Evolutionary conservation across 1,284 basidiomycete species (phyloP), one percentile per base, ranked within the genome.

Genomic region (Cerioporus squamosus): DNA sequence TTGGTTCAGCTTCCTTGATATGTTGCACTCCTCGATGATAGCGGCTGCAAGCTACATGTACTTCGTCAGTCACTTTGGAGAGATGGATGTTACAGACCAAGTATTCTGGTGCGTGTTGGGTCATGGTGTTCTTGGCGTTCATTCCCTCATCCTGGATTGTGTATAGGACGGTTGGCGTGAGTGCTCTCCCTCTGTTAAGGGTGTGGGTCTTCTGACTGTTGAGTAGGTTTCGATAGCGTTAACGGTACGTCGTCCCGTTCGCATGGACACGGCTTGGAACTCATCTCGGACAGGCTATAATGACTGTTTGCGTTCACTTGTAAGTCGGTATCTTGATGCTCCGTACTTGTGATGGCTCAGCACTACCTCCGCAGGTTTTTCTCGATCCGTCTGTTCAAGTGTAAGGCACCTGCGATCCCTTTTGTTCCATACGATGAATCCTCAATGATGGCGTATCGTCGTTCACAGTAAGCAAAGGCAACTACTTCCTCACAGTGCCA

Each of bases 1-100:
- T 14, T 1, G 18, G 17, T 8, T n/a, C 42, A 70, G 68, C 46
- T 24, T 65, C 44, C 39, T 70, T 1, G 68, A 70, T 47, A 29
- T 67, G 15, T 48, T 70, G n/a, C 68, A 70, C 43, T 64, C 67
- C 5, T 44, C 48, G 29, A 60, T 68, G 61, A 62, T 70, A 8
- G 65, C 59, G 31, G 59, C 57, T 7, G 63, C 67, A 14, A 59
- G 59, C 26, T 70, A 64, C 59, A 33, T 45, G 46, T 70, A 68
- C 44, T 56, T 70, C 17, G 62, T 70, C 22, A 55, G 48, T 23
- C 54, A 59, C 40, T 68, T 68, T 47, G 66, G 64, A 12, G 43
- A 66, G 23, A n/a, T 33, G 6, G 51, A 57, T 45, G 56, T 67
- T 17, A 64, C 63, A 12, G 63, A 67, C 50, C 57, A 50, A 38